Evolutionary conservation across 2,329 filamentous ascomycete genomes (phyloP).

Genomic region (Trichoderma pleuroti): DNA sequence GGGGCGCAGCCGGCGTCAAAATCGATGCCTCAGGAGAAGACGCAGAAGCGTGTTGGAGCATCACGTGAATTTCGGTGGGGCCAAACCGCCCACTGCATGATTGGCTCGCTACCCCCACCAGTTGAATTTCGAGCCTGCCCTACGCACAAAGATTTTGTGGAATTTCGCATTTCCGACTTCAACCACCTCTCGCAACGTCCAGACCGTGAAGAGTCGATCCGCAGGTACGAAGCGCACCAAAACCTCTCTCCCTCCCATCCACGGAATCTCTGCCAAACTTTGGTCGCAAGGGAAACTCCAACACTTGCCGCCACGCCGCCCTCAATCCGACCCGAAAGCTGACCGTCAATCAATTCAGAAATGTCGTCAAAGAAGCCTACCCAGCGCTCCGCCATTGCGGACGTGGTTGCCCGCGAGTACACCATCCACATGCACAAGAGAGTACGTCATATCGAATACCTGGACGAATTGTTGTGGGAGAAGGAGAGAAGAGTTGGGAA

Average conservation of each 20-base stretch:
- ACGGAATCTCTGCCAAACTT: constrained; percentile 12
- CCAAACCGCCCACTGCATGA: constrained; percentile 24
- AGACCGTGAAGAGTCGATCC: constrained; percentile 40
- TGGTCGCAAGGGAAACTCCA: constrained; percentile 1
- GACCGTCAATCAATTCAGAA: constrained; percentile 32
- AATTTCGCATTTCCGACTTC: constrained; percentile 36
- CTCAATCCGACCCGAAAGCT: constrained; percentile 23
- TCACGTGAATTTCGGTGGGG: constrained; percentile 28
- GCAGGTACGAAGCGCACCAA: constrained; percentile 37
- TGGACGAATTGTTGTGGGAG: neutral
- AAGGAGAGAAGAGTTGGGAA: neutral
- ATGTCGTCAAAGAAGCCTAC: constrained; percentile 44
- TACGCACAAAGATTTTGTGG: constrained; percentile 44
- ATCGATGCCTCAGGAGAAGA: constrained; percentile 15
- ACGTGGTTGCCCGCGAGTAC: constrained; percentile 99
- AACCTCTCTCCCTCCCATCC: constrained; percentile 20
- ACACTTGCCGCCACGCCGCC: neutral
- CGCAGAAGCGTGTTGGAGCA: neutral
- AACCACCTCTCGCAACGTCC: constrained; percentile 37
- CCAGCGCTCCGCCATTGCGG: constrained; percentile 90
- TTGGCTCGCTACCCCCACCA: constrained; percentile 38
- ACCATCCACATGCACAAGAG: constrained; percentile 99
- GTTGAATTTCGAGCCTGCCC: constrained; percentile 37
- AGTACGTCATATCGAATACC: constrained; percentile 32
- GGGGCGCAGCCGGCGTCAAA: constrained; percentile 3